A percentile compares a stretch with the other conserved stretches of the same genome.
Evolutionary conservation across 2,329 filamentous ascomycete genomes (phyloP).

Genomic region (Aspergillus piperis): DNA sequence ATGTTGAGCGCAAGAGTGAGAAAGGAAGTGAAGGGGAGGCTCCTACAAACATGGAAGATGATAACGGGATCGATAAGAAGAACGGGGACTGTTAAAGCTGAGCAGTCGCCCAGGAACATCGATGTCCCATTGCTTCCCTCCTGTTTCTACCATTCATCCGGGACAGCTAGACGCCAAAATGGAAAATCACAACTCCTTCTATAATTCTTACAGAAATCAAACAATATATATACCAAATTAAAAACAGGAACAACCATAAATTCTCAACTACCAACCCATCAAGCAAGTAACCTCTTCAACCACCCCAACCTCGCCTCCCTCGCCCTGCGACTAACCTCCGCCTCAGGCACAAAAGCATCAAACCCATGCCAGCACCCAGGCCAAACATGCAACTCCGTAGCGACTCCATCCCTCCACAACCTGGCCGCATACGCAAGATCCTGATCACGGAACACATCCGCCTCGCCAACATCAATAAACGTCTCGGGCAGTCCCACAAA

Average conservation of each 20-base stretch:
- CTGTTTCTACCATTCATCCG: no score
- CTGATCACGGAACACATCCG: slow-evolving; percentile 20
- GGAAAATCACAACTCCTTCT: no score
- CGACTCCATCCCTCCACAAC: slow-evolving; percentile 13
- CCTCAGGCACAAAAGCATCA: background rate
- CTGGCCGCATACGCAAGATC: slow-evolving; percentile 11
- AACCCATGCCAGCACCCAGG: slow-evolving; percentile 15
- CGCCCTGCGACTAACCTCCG: background rate
- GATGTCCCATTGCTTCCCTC: no score
- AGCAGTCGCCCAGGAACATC: accelerated
- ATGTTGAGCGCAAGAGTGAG: no score
- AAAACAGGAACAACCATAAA: background rate
- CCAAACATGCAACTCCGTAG: slow-evolving; percentile 21
- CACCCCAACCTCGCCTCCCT: background rate
- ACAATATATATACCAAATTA: no score
- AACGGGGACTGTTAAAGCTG: no score
- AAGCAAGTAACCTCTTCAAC: background rate
- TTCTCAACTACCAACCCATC: background rate
- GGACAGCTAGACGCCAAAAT: no score
- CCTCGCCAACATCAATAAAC: slow-evolving; percentile 18
- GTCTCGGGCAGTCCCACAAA: slow-evolving; percentile 9
- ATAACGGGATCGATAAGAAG: no score
- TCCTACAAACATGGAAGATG: no score
- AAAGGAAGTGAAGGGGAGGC: no score
- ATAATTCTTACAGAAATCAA: no score